phyloP scores from a whole-genome alignment of 1,284 basidiomycete genomes.

The Dichomitus squalens region DNA sequence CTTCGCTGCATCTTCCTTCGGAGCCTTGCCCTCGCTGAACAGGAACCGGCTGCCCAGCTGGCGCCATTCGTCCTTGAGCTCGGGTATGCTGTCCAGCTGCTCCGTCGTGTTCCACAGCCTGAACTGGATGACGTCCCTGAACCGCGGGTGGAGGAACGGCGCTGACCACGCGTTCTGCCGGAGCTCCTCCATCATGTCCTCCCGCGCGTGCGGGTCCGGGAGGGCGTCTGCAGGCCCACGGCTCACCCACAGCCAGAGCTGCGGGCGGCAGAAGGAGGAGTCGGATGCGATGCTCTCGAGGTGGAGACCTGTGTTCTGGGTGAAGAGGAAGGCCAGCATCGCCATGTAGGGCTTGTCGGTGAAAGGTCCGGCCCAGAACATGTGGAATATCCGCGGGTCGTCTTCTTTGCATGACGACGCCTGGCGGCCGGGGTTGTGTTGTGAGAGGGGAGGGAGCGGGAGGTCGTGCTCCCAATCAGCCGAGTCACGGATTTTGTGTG shows the following conservation, averaged over 20 bases:
- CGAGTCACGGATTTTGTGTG: conserved; percentile 1
- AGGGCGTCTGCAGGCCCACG: conserved; percentile 60
- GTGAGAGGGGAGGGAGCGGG: conserved; percentile 37
- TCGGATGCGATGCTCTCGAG: conserved; percentile 39
- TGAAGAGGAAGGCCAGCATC: conserved; percentile 73
- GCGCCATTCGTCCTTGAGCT: conserved; percentile 66
- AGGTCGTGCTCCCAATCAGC: conserved; percentile 46
- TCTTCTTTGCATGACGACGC: conserved; percentile 58
- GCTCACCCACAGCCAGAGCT: conserved; percentile 78
- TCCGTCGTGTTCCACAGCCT: conserved; percentile 76
- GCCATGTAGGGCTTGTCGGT: conserved; percentile 81
- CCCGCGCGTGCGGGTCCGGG: conserved; percentile 54
- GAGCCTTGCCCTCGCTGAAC: conserved; percentile 66
- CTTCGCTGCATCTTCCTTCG: conserved; percentile 35
- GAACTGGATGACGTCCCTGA: conserved; percentile 69
- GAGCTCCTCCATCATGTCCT: conserved; percentile 61
- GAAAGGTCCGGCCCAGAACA: conserved; percentile 83
- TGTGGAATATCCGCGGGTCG: conserved; percentile 74
- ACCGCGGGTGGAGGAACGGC: conserved; percentile 68
- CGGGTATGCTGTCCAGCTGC: conserved; percentile 64
- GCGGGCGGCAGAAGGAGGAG: conserved; percentile 57
- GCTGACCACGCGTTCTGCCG: conserved; percentile 67
- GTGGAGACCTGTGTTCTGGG: conserved; percentile 73
- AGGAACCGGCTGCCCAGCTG: conserved; percentile 46
- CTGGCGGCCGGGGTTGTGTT: conserved; percentile 42